phyloP scores from a whole-genome alignment of 192 early-diverging fungal species.

The Borealophlyctis nickersoniae region DNA sequence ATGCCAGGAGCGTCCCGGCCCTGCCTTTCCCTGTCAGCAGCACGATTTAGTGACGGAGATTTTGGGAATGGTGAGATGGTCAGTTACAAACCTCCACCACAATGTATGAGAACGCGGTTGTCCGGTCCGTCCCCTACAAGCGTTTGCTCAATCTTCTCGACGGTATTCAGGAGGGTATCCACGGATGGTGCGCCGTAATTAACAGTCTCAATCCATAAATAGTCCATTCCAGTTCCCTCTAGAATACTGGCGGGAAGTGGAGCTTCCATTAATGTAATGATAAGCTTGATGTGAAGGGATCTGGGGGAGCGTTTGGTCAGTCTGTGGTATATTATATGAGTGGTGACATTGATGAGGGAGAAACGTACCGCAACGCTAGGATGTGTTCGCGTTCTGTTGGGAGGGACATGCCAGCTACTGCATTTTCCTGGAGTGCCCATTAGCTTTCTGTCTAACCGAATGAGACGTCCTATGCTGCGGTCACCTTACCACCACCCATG shows the following conservation, averaged over 20 bases:
- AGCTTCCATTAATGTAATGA: neutral
- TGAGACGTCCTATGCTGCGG: neutral
- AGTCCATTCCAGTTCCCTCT: neutral
- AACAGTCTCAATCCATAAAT: neutral
- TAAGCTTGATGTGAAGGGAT: neutral
- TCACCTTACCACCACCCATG: neutral
- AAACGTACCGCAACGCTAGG: neutral
- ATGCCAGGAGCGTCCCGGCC: neutral
- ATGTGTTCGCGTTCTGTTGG: neutral
- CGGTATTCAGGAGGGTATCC: neutral
- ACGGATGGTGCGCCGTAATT: neutral
- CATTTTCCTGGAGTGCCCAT: too few species aligned
- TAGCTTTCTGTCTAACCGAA: neutral
- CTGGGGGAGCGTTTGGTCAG: neutral
- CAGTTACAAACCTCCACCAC: too few species aligned
- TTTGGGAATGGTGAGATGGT: too few species aligned
- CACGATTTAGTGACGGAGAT: too few species aligned
- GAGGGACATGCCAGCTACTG: neutral
- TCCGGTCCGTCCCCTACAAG: neutral
- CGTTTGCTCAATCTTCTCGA: neutral
- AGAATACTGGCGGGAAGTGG: neutral
- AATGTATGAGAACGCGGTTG: neutral
- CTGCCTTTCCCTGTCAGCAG: neutral
- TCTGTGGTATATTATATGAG: neutral
- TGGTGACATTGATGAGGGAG: neutral